Percentiles rank a stretch among this genome's conserved stretches.
These are phyloP conservation scores for Suillus sp. DNA, from an alignment of 768 basidiomycete genomes.

Conservation along the genomic window DNA sequence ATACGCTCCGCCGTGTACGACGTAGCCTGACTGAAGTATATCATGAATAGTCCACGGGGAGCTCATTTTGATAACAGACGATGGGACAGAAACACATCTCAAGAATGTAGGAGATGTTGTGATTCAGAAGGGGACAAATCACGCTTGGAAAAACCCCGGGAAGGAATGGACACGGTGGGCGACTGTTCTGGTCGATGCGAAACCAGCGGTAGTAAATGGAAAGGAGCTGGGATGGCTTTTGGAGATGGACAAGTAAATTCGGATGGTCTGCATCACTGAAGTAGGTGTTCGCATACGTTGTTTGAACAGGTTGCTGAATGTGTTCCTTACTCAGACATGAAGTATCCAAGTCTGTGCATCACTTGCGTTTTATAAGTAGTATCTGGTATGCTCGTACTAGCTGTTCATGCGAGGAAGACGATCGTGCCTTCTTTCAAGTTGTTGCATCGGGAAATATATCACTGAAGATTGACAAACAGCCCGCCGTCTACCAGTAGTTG, in stretches of 20 bases:
- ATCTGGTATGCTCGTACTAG: not conserved
- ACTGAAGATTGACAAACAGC: conserved; percentile 74
- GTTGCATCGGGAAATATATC: conserved; percentile 14
- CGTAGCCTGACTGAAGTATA: not conserved
- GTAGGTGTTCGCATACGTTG: not conserved
- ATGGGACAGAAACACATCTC: conserved; percentile 53
- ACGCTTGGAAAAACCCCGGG: conserved; percentile 61
- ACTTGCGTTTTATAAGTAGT: not conserved
- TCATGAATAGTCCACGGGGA: conserved; percentile 50
- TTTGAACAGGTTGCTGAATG: not conserved
- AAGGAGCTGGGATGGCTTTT: conserved; percentile 36
- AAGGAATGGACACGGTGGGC: conserved; percentile 53
- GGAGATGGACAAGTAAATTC: conserved; percentile 11
- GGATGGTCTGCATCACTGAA: not conserved
- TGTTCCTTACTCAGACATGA: not conserved
- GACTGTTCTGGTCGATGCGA: conserved; percentile 54
- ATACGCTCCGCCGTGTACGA: not conserved
- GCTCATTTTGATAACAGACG: conserved; percentile 56
- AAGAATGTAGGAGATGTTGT: conserved; percentile 59
- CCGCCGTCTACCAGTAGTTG: conserved; percentile 73
- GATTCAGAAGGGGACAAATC: conserved; percentile 59
- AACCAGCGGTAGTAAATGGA: conserved; percentile 52
- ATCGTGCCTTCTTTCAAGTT: not conserved
- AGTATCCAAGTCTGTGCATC: not conserved
- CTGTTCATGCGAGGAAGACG: not conserved